Evolutionary conservation across 2,329 filamentous ascomycete species (phyloP).

Genomic region (Botrytis porri): DNA sequence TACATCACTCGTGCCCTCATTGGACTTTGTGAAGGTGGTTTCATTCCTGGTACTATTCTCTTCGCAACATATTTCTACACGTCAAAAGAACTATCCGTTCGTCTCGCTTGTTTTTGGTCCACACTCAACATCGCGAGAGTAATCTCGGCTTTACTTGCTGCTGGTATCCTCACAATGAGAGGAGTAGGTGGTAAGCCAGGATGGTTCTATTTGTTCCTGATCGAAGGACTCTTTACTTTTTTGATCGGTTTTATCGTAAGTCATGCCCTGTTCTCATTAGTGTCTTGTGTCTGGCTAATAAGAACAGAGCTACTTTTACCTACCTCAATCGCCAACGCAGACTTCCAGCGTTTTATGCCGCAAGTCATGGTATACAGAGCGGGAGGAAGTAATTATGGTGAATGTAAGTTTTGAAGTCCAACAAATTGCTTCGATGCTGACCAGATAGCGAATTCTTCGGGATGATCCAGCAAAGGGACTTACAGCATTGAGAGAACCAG

Average conservation of each 20-base stretch:
- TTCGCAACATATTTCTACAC: constrained; percentile 73
- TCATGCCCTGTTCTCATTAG: background rate
- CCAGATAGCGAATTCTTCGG: constrained; percentile 48
- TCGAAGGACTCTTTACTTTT: constrained; percentile 33
- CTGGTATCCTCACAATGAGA: constrained; percentile 53
- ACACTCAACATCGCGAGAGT: constrained; percentile 52
- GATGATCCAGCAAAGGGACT: constrained; percentile 50
- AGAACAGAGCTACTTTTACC: constrained; percentile 4
- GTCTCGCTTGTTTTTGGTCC: constrained; percentile 66
- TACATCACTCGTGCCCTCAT: constrained; percentile 32
- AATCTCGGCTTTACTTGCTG: constrained; percentile 53
- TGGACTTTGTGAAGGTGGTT: constrained; percentile 42
- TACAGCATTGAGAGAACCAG: constrained; percentile 51
- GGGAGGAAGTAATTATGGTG: constrained; percentile 60
- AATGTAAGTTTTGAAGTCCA: constrained; percentile 40
- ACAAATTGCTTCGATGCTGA: background rate
- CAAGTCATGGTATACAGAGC: constrained; percentile 54
- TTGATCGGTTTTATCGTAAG: constrained; percentile 22
- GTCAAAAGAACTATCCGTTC: constrained; percentile 59
- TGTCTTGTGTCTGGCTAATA: background rate
- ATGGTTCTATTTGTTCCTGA: constrained; percentile 56
- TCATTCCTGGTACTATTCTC: constrained; percentile 58
- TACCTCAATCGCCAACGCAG: constrained; percentile 6
- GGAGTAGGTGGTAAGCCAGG: constrained; percentile 52
- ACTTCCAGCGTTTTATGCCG: constrained; percentile 1